Base-by-base conservation (phyloP, 2,329 filamentous ascomycete genomes). In the Ophiostoma tasmaniense region DNA sequence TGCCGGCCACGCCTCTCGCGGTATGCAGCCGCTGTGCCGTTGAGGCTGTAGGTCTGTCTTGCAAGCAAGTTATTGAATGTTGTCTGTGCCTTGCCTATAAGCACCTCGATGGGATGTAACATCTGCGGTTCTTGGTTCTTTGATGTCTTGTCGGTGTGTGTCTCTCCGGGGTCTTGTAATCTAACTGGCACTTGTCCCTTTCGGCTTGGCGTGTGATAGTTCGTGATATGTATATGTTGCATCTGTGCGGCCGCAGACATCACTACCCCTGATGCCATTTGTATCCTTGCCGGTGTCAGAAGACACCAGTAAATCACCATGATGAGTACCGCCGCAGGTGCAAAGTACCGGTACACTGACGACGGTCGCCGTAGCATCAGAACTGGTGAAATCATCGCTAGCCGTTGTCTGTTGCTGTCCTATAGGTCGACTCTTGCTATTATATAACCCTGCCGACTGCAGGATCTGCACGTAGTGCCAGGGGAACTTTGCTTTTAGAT, bases 1-100 rank as follows among this genome's bases (percentile, higher is more conserved):
- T 89, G 85, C 30, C 86, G 81, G 28, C 85, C 85, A 3, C 87
- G 81, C 65, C 82, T 81, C 33, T 78, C 75, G 69, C 87, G 82
- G 74, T 89, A 89, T 28, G 81, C 82, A 3, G 79, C 78, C 0
- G 87, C 85, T 5, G 85, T 84, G 17, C 82, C 79, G 11, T 78
- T 76, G 66, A 89, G 77, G 20, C 81, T 80, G 69, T 76, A 77
- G 42, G 84, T 85, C 70, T 82, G 80, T 42, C 79, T 78, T 17
- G 78, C 73, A 22, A 86, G 76, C 33, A 81, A 72, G 10, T 74
- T 72, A 17, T 79, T 77, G 71, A 84, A 83, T 20, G 42, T 76
- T 73, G 66, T 81, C 80, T 67, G 83, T 83, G 6, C 61, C 61
- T 81, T 78, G 59, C 76, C 74, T 72, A 86, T 83, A 59, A 86